A percentile compares a stretch with the other conserved stretches of the same genome.
Conservation (phyloP, 441 rosid genomes). For the Breynia disticha region DNA sequence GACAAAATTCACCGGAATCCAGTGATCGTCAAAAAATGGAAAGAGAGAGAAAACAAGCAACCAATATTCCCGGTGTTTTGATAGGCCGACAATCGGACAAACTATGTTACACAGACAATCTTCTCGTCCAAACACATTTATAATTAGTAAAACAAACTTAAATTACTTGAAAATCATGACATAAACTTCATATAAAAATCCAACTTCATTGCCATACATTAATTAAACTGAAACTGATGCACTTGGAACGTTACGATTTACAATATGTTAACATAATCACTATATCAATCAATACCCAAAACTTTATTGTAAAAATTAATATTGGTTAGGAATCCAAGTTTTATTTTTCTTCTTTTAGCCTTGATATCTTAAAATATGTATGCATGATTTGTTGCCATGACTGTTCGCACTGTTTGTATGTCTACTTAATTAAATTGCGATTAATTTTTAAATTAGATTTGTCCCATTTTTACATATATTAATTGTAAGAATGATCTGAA, state of each 20-base stretch:
- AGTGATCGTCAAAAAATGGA: background rate
- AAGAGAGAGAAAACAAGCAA: background rate
- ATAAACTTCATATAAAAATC: too few species aligned
- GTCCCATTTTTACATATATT: too few species aligned
- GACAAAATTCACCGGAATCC: background rate
- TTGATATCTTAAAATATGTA: slow-evolving; percentile 3
- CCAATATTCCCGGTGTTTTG: slow-evolving; percentile 24
- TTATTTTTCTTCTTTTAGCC: background rate
- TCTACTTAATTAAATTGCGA: background rate
- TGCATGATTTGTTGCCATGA: slow-evolving; percentile 1
- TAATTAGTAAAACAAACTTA: too few species aligned
- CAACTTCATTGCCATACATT: too few species aligned
- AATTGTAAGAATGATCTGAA: too few species aligned
- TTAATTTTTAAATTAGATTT: too few species aligned
- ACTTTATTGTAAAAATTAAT: background rate
- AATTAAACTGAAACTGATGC: too few species aligned
- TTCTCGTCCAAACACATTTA: background rate
- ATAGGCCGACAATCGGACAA: slow-evolving; percentile 21
- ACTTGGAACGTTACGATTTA: background rate
- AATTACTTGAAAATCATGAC: too few species aligned
- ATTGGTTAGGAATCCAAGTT: background rate
- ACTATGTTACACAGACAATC: slow-evolving; percentile 8
- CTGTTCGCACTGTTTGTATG: slow-evolving; percentile 2
- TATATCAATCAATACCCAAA: slow-evolving; percentile 10
- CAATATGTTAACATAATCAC: slow-evolving; percentile 4